phyloP scores from a whole-genome alignment of 768 basidiomycete species.

The Trichaptum fuscoviolaceum region DNA sequence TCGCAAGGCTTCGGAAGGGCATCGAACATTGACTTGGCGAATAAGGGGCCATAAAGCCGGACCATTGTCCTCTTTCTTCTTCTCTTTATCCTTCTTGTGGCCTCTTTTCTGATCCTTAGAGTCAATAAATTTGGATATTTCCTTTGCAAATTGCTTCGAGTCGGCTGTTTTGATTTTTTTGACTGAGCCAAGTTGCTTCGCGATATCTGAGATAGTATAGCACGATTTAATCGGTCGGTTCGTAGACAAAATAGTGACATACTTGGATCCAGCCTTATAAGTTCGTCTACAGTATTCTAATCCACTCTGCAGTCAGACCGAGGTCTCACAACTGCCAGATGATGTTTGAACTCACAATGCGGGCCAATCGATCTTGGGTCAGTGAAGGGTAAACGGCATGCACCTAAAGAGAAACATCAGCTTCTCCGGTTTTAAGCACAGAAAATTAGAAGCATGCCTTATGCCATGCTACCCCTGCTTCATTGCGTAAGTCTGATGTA shows the following conservation, averaged over 20 bases:
- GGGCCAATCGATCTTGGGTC: slow-evolving; percentile 40
- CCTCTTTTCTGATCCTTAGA: slow-evolving; percentile 55
- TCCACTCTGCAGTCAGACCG: not conserved
- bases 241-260: slow-evolving; percentile 14
- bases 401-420: slow-evolving; percentile 31
- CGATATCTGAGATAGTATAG: slow-evolving; percentile 31
- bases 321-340: not conserved
- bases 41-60: slow-evolving; percentile 61
- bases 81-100: slow-evolving; percentile 37
- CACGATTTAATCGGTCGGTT: not conserved
- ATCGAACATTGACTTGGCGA: slow-evolving; percentile 55
- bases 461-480: slow-evolving; percentile 57
- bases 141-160: slow-evolving; percentile 46
- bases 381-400: slow-evolving; percentile 58
- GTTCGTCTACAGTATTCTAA: slow-evolving; percentile 35
- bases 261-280: slow-evolving; percentile 45
- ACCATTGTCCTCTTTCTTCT: slow-evolving; percentile 23
- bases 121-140: slow-evolving; percentile 60
- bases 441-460: slow-evolving; percentile 33
- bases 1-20: slow-evolving; percentile 43
- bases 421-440: not conserved
- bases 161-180: slow-evolving; percentile 47
- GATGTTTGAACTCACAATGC: slow-evolving; percentile 25
- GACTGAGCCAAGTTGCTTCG: slow-evolving; percentile 43
- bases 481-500: slow-evolving; percentile 48